phyloP scores from a whole-genome alignment of 1,284 basidiomycete species.

The Tetrapyrgos nigripes region DNA sequence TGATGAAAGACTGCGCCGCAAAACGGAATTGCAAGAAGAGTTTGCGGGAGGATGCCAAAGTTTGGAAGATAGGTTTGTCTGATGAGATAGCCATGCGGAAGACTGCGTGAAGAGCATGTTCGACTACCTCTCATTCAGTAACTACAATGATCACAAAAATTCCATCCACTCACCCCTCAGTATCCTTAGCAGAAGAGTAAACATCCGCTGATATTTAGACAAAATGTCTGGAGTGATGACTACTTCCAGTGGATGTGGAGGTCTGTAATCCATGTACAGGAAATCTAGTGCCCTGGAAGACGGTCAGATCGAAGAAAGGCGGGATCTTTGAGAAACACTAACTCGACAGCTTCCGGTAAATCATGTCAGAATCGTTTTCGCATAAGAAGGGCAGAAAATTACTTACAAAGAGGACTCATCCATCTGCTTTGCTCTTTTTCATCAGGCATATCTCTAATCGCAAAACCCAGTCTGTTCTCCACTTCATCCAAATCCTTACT shows the following conservation, averaged over 20 bases:
- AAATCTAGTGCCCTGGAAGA: conserved; percentile 80
- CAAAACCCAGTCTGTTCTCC: conserved; percentile 83
- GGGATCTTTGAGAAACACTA: conserved; percentile 28
- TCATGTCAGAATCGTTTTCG: conserved; percentile 2
- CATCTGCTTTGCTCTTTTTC: conserved; percentile 74
- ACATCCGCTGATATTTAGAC: conserved; percentile 85
- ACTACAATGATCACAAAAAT: background rate
- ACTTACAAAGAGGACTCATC: conserved; percentile 79
- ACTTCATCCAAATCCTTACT: conserved; percentile 62
- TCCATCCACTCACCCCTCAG: conserved; percentile 62
- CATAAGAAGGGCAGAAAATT: conserved; percentile 4
- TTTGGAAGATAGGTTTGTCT: conserved; percentile 61
- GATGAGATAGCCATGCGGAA: conserved; percentile 63
- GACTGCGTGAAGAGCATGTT: conserved; percentile 71
- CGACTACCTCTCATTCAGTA: conserved; percentile 52
- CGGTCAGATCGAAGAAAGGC: conserved; percentile 5
- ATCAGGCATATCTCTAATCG: conserved; percentile 72
- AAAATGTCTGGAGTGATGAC: conserved; percentile 74
- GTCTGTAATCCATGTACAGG: conserved; percentile 85
- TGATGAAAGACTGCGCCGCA: conserved; percentile 72
- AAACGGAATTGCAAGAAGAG: conserved; percentile 75
- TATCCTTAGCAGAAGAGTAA: conserved; percentile 79
- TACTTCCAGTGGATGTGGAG: conserved; percentile 73
- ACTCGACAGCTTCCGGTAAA: conserved; percentile 60
- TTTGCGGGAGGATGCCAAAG: conserved; percentile 56